Evolutionary conservation across 1,284 basidiomycete species (phyloP).

Genomic region (Ceratobasidium sp.): DNA sequence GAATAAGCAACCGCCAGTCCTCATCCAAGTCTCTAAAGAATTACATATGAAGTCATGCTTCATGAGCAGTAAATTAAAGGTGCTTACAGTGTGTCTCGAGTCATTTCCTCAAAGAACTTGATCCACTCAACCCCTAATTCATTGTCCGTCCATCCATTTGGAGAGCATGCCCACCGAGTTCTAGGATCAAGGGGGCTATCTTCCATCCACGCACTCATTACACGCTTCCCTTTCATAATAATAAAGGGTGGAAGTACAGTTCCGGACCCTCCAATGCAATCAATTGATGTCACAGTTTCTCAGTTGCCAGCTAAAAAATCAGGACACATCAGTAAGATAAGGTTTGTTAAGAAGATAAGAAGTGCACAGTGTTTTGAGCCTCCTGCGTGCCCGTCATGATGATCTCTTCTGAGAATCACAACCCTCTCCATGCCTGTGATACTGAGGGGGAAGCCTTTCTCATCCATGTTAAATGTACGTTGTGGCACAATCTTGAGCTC

Average conservation of each 20-base stretch:
- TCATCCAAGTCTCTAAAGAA: background rate
- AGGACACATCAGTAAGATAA: too few species aligned
- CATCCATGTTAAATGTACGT: slow-evolving; percentile 37
- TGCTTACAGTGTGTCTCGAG: slow-evolving; percentile 49
- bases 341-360: too few species aligned
- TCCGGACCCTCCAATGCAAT: slow-evolving; percentile 18
- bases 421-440: slow-evolving; percentile 9
- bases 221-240: slow-evolving; percentile 30
- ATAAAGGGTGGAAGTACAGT: slow-evolving; percentile 27
- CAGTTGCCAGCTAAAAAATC: slow-evolving; percentile 3
- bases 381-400: slow-evolving; percentile 1
- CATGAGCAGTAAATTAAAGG: background rate
- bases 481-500: background rate
- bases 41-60: background rate
- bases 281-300: slow-evolving; percentile 27
- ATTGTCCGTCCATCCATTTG: slow-evolving; percentile 62
- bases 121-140: slow-evolving; percentile 58
- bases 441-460: slow-evolving; percentile 26
- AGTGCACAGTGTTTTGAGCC: slow-evolving; percentile 10
- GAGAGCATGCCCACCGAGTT: slow-evolving; percentile 50
- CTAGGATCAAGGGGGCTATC: slow-evolving; percentile 15
- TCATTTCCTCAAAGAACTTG: slow-evolving; percentile 54
- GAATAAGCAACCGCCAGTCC: slow-evolving; percentile 34
- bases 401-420: background rate
- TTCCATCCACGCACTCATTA: background rate